phyloP scores from a whole-genome alignment of 2,329 filamentous ascomycete species.

The Aspergillus thermomutatus region DNA sequence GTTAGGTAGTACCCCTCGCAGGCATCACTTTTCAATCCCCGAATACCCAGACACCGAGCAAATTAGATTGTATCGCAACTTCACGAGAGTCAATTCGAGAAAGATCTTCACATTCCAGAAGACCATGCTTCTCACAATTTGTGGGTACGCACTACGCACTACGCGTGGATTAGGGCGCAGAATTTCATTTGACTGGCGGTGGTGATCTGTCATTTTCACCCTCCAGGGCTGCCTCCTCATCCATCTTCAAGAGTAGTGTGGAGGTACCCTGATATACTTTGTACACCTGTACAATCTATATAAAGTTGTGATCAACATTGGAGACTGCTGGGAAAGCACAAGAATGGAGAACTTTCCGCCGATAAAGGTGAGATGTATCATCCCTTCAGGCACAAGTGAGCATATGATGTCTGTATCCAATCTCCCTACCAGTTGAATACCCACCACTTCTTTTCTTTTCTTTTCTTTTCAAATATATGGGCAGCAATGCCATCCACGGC shows the following conservation, averaged over 20 bases:
- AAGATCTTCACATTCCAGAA: neutral
- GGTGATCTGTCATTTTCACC: neutral
- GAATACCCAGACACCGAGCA: neutral
- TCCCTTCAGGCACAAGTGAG: neutral
- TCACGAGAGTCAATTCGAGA: neutral
- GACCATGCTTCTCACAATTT: neutral
- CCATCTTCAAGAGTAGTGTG: no score
- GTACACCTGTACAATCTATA: neutral
- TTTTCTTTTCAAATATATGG: slow-evolving; percentile 1
- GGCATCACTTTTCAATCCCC: neutral
- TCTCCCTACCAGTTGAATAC: neutral
- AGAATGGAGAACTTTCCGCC: neutral
- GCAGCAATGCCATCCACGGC: slow-evolving; percentile 1
- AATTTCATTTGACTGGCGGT: neutral
- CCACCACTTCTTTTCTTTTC: neutral
- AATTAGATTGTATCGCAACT: neutral
- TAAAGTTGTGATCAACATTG: neutral
- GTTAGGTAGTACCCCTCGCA: neutral
- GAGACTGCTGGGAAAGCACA: neutral
- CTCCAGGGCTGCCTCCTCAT: neutral
- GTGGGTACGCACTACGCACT: neutral
- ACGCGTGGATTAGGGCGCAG: neutral
- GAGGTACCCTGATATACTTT: no score
- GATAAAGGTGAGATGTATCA: neutral
- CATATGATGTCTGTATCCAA: neutral